Percentiles rank a stretch among this genome's conserved stretches.
Evolutionary conservation across 2,329 filamentous ascomycete species (phyloP).

Genomic region (Colletotrichum phormii): DNA sequence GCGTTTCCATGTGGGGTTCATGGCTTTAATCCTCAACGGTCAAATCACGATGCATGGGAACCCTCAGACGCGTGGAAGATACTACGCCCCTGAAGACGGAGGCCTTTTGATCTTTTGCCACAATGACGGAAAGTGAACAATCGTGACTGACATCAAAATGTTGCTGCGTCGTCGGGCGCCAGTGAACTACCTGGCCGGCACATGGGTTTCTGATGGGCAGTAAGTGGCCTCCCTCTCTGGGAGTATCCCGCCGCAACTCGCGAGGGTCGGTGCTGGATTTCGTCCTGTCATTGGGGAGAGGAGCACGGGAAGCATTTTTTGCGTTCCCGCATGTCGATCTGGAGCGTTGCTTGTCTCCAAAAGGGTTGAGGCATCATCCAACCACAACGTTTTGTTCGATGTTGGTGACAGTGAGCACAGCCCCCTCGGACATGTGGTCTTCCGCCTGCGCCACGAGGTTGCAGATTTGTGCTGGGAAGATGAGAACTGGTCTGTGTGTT

Average conservation of each 20-base stretch:
- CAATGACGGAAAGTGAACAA: neutral
- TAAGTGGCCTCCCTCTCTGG: neutral
- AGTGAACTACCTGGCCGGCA: neutral
- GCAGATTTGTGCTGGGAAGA: conserved; percentile 1
- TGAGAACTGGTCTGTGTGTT: conserved; percentile 1
- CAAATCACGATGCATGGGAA: neutral
- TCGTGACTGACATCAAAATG: neutral
- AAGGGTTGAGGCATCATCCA: neutral
- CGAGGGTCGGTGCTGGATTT: conserved; percentile 3
- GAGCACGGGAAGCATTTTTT: neutral
- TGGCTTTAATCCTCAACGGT: neutral
- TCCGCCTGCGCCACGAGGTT: conserved; percentile 14
- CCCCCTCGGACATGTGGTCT: neutral
- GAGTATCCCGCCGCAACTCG: neutral
- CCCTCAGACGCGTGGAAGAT: neutral
- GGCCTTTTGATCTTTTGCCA: neutral
- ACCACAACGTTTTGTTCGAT: neutral
- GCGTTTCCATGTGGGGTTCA: conserved; percentile 1
- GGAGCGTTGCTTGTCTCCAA: neutral
- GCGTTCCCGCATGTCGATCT: conserved; percentile 6
- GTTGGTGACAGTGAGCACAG: conserved; percentile 7
- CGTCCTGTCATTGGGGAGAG: neutral
- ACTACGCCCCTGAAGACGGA: neutral
- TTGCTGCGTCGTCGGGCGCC: neutral
- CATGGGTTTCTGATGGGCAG: neutral